These are phyloP conservation scores for Trichoderma koningiopsis DNA, from an alignment of 2,329 filamentous ascomycete species.

Conservation along the genomic window DNA sequence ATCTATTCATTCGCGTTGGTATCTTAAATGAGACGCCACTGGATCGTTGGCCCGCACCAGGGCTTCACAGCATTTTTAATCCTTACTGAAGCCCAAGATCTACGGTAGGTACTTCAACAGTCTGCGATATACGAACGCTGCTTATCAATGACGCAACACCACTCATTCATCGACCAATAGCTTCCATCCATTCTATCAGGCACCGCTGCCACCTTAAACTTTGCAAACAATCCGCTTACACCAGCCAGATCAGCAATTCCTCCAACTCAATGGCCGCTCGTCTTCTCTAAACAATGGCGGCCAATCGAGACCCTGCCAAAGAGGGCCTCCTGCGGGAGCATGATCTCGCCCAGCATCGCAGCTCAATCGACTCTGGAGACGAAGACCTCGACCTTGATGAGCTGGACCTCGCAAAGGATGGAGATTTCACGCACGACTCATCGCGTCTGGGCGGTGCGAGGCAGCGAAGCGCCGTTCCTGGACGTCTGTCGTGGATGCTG, in stretches of 20 bases:
- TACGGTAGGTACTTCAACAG: no score
- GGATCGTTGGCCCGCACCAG: no score
- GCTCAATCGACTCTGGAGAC: slow-evolving; percentile 17
- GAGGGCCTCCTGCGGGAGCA: slow-evolving; percentile 20
- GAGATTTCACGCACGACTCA: not conserved
- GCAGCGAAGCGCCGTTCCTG: not conserved
- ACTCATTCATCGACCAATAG: not conserved
- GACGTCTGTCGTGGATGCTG: slow-evolving; percentile 18
- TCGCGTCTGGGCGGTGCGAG: not conserved
- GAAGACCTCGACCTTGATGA: slow-evolving; percentile 26
- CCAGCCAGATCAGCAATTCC: not conserved
- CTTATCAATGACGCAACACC: slow-evolving; percentile 12
- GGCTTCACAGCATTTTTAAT: no score
- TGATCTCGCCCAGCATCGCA: not conserved
- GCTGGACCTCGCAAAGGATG: slow-evolving; percentile 1
- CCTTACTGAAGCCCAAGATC: no score
- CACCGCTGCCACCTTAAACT: not conserved
- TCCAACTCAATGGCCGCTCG: not conserved
- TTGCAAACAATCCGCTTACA: not conserved
- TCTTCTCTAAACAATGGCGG: slow-evolving; percentile 6
- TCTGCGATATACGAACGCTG: not conserved
- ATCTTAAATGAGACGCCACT: no score
- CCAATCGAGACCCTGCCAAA: slow-evolving; percentile 18
- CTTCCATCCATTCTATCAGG: not conserved
- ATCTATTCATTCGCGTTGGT: no score